phyloP scores from a whole-genome alignment of 352 stramenopile genomes.

The Phytophthora chlamydospora region DNA sequence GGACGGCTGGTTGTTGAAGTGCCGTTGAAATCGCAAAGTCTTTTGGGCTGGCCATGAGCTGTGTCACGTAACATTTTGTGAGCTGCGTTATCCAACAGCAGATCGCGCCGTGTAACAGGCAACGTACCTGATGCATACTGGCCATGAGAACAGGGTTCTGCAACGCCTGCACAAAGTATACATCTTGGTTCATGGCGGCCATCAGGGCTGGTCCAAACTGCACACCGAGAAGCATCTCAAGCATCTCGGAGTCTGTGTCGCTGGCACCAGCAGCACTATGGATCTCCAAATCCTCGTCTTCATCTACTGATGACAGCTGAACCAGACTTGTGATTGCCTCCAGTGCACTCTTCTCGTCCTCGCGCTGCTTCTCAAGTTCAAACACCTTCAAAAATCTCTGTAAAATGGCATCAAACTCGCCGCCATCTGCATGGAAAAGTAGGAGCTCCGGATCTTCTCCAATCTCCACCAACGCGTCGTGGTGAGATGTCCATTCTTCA shows the following conservation, averaged over 20 bases:
- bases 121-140: conserved; percentile 65
- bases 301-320: conserved; percentile 21
- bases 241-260: conserved; percentile 37
- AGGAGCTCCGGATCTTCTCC: conserved; percentile 72
- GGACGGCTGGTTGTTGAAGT: conserved; percentile 43
- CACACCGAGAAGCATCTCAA: conserved; percentile 52
- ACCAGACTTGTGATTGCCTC: conserved; percentile 30
- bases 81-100: conserved; percentile 2
- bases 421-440: conserved; percentile 68
- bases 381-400: conserved; percentile 45
- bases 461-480: conserved; percentile 59
- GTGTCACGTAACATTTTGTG: conserved; percentile 3
- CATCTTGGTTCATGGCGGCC: conserved; percentile 62
- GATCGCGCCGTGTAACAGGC: background rate
- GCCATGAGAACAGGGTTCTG: conserved; percentile 56
- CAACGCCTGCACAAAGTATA: conserved; percentile 62
- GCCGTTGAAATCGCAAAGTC: conserved; percentile 41
- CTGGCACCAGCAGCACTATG: background rate
- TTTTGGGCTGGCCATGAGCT: conserved; percentile 66
- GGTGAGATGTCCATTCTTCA: conserved; percentile 38
- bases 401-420: conserved; percentile 41
- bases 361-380: conserved; percentile 24
- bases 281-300: conserved; percentile 19
- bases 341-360: conserved; percentile 25
- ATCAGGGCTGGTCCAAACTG: conserved; percentile 58